Base-by-base conservation (phyloP, 2,329 filamentous ascomycete species). In the Botryotinia globosa region DNA sequence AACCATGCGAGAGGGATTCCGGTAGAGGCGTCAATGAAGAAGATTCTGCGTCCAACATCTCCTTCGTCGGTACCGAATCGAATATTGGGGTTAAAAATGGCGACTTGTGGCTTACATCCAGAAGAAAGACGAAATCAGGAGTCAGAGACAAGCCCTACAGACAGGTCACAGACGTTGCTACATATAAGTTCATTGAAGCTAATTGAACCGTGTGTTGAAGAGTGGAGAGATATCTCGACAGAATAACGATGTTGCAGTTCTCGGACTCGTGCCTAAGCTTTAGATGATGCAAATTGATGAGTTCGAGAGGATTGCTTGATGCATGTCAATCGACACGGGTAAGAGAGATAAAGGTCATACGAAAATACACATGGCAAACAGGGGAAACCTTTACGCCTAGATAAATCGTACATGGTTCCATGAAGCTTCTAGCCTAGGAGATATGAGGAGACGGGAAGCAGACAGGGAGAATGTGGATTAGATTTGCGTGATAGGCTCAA, bases 1-100 rank as follows among this genome's bases (percentile, higher is more conserved):
- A 79, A 75, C 85, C 85, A 62, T 78, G 75, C 34, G 75, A 76
- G 10, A 80, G 72, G 14, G 77, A 75, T 7, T 73, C 70, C 22
- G 80, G 80, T 14, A 81, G 75, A 39, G 78, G 79, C 18, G 74
- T 74, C 16, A 80, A 71, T 20, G 78, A 77, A 18, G 59, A 54
- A 8, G 78, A 77, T 16, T 72, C 74, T 44, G 37, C 67, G 51
- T 76, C 71, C 39, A 78, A 73, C 66, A 59, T 73, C 10, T 66
- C 32, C 39, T 54, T 45, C 39, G 39, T 56, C 48, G 45, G 22
- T 42, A 12, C 34, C 25, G 61, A 54, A 54, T 67, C 29, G 34
- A 67, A 39, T 42, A 29, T 32, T 67, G 25, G 18, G 16, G 51
- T 56, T 42, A 6, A 25, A 25, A 37, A 42, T 42, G 34, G 34